A percentile compares a stretch with the other conserved stretches of the same genome.
These are phyloP conservation scores for Wickerhamomyces tratensis DNA, from an alignment of 805 yeast genomes.

Conservation along the genomic window DNA sequence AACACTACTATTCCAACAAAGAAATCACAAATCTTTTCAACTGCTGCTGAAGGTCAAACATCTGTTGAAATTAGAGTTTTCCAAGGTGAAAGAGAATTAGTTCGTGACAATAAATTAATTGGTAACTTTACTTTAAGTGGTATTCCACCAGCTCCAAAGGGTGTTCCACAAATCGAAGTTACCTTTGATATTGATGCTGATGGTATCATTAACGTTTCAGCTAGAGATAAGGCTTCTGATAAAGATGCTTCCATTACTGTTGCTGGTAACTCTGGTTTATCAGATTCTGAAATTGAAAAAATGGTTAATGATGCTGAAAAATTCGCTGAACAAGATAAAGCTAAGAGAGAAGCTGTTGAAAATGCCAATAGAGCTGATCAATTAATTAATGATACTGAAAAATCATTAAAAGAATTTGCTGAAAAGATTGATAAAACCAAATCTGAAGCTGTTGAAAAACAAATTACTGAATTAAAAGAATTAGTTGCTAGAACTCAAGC, in stretches of 20 bases:
- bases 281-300: constrained; percentile 52
- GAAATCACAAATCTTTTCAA: constrained; percentile 65
- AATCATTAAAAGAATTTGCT: too few relatives aligned
- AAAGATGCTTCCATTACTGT: constrained; percentile 66
- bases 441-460: too few relatives aligned
- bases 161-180: constrained; percentile 72
- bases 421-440: too few relatives aligned
- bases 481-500: constrained; percentile 62
- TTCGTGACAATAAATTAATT: constrained; percentile 67
- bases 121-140: constrained; percentile 68
- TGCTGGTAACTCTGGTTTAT: constrained; percentile 50
- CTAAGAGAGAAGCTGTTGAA: too few relatives aligned
- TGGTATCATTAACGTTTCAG: constrained; percentile 76
- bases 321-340: too few relatives aligned
- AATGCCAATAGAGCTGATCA: too few relatives aligned
- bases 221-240: constrained; percentile 75
- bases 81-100: constrained; percentile 77
- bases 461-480: constrained; percentile 30
- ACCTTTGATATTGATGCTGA: constrained; percentile 76
- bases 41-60: constrained; percentile 79
- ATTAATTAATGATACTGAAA: too few relatives aligned
- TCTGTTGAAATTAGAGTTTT: constrained; percentile 72
- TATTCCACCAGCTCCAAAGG: constrained; percentile 72
- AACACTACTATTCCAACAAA: constrained; percentile 70
- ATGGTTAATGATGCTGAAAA: constrained; percentile 45